These are phyloP conservation scores for Prunus armeniaca DNA, from an alignment of 306 rosid genomes.

Conservation along the genomic window DNA sequence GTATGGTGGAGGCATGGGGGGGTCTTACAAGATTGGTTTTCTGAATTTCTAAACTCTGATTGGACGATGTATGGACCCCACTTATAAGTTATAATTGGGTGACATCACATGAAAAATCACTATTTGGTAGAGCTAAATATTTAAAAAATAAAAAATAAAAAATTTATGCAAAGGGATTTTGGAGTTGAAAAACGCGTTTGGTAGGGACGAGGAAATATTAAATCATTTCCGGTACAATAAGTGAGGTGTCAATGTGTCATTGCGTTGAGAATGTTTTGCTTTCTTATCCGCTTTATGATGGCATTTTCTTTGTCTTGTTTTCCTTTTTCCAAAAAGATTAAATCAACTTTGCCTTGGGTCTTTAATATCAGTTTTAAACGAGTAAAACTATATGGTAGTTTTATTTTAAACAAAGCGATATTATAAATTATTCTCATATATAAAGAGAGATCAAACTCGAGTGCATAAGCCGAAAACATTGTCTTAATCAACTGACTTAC, in stretches of 20 bases:
- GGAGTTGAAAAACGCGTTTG: background rate
- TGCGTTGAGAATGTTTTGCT: constrained; percentile 5
- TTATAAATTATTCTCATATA: no score
- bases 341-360: background rate
- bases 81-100: constrained; percentile 20
- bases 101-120: background rate
- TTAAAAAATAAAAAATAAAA: background rate
- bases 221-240: background rate
- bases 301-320: background rate
- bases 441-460: no score
- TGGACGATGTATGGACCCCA: background rate
- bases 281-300: background rate
- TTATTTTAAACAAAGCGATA: no score
- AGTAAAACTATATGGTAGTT: no score
- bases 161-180: no score
- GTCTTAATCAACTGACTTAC: no score
- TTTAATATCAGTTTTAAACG: no score
- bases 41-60: constrained; percentile 3
- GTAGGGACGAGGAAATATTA: background rate
- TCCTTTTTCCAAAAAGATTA: background rate
- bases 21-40: constrained; percentile 13
- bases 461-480: fast-evolving
- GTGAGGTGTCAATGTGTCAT: background rate
- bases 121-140: background rate
- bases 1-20: constrained; percentile 26